Evolutionary conservation across 768 basidiomycete genomes (phyloP), one percentile per base, ranked within the genome.

Genomic region (Mycena floridula): DNA sequence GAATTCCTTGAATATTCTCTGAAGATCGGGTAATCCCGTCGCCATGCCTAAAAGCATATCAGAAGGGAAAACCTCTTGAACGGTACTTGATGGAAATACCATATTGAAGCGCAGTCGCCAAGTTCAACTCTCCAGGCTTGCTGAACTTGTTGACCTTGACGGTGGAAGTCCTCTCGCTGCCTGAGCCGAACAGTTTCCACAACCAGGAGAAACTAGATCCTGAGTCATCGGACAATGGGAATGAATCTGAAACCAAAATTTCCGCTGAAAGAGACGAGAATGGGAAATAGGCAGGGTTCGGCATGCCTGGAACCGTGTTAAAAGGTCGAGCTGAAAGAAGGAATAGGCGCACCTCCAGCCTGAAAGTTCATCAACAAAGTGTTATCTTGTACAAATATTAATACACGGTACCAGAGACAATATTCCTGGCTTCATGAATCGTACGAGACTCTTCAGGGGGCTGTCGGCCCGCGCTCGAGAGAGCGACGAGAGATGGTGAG

Each of bases 101-200:
- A 53, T 92, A 94, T 59, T 94, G 90, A 20, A 94, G 69, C 13
- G 80, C 72, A 12, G 62, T 67, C 0, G 79, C 69, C 3, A 93
- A 68, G 56, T 85, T 82, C 20, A 88, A 50, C 38, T 74, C 72
- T 11, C 60, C 56, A 15, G 70, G 60, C 8, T 59, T 47, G 15
- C 54, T 47, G 56, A 75, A 85, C 62, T 88, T 91, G 6, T 77
- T 79, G 40, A 92, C 65, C 15, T 68, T 66, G 42, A 84, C 59
- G 11, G 69, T 58, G 24, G 61, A 66, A 3, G 74, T 78, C 50
- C 70, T 70, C 44, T 73, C 67, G 50, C 69, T 67, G 24, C 49
- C 50, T 3, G 49, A 51, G 16, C 60, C 56, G 47, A 85, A 73
- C 3, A 82, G 57, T 39, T 63, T 75, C 78, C 77, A 80, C 5